Base-by-base conservation (phyloP, 1,139 yeast genomes). In the Fermentozyma sake region DNA sequence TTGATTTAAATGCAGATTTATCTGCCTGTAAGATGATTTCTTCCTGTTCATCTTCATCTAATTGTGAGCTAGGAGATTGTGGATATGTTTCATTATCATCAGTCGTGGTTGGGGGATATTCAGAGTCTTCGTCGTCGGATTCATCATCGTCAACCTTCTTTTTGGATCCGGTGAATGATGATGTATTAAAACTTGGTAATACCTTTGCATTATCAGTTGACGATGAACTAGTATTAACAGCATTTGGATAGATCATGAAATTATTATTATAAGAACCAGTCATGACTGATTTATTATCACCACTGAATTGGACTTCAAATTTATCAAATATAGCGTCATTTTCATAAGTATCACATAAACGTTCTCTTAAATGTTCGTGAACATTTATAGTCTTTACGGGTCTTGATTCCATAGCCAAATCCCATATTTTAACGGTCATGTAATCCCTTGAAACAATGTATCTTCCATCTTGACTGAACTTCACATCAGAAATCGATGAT, bases 241-340 rank as follows among this genome's bases (percentile, higher is more conserved):
- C 82, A 55, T 89, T 78, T 32, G 97, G 97, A 61, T 87, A 91
- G 45, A 93, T 85, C 95, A 87, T 86, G 55, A 93, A 91, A 61
- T 87, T 89, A 62, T 91, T 91, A 59, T 89, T 87, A 68, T 93
- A 93, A 26, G 96, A 84, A 31, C 99, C 99, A 14, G 98, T 89
- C 93, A 93, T 85, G 37, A 91, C 80, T 33, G 89, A 78, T 55
- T 79, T 79, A 50, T 86, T 84, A 59, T 93, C 97, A 25, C 98
- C 98, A 44, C 89, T 75, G 52, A 91, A 87, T 45, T 82, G 94
- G 35, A 87, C 96, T 65, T 91, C 98, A 58, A 93, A 93, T 68
- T 91, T 93, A 67, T 93, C 98, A 62, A 93, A 93, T 36, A 93
- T 93, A 28, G 97, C 95, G 61, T 93, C 98, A 55, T 89, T 89